These are phyloP conservation scores for Fraxinus paxiana DNA, from an alignment of 305 asterid genomes.

Conservation along the genomic window DNA sequence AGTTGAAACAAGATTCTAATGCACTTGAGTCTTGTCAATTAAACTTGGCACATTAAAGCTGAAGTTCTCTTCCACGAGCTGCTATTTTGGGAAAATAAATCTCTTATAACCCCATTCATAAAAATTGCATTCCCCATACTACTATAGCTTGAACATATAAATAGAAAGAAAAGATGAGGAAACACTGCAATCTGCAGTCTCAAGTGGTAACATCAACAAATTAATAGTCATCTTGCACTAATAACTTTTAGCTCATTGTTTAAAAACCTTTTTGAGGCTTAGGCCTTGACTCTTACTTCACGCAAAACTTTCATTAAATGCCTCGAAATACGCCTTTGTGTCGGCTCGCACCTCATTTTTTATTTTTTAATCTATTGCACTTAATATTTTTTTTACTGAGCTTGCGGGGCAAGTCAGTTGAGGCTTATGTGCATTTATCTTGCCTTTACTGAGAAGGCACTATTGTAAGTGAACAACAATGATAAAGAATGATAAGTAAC, in stretches of 20 bases:
- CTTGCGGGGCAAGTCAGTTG: neutral
- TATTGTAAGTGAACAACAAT: neutral
- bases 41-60: neutral
- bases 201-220: neutral
- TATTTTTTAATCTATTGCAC: neutral
- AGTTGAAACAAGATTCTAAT: neutral
- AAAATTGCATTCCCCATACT: neutral
- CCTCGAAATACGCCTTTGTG: neutral
- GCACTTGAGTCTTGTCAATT: conserved; percentile 1
- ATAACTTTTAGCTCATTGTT: neutral
- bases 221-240: neutral
- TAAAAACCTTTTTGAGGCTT: neutral
- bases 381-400: neutral
- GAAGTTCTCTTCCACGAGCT: conserved; percentile 5
- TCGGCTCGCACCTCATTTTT: neutral
- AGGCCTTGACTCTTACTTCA: neutral
- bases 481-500: neutral
- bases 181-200: conserved; percentile 7
- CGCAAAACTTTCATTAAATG: neutral
- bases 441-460: neutral
- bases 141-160: neutral
- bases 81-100: neutral
- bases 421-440: neutral
- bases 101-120: neutral
- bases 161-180: neutral